These are phyloP conservation scores for Isatis lusitanica DNA, from an alignment of 441 rosid genomes.

Conservation along the genomic window DNA sequence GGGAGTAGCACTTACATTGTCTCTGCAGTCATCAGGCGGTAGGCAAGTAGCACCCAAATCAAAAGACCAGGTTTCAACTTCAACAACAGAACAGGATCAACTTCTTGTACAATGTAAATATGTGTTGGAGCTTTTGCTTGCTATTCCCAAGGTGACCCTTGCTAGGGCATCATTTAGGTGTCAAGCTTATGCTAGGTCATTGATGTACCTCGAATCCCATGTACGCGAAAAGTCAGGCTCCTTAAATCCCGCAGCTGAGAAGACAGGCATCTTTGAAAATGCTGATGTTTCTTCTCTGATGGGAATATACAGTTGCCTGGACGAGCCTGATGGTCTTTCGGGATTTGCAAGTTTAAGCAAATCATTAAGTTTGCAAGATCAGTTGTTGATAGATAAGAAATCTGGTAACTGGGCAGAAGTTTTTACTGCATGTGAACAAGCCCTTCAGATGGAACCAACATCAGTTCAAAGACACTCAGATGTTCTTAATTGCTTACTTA, in stretches of 20 bases:
- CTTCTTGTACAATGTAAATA: constrained; percentile 85
- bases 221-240: constrained; percentile 90
- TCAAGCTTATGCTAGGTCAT: constrained; percentile 96
- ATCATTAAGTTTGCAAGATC: constrained; percentile 86
- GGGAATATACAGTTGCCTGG: constrained; percentile 96
- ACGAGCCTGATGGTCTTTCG: constrained; percentile 95
- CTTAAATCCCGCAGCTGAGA: constrained; percentile 94
- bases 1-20: constrained; percentile 80
- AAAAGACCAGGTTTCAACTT: constrained; percentile 54
- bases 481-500: constrained; percentile 89
- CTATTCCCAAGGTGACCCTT: constrained; percentile 88
- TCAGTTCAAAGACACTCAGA: constrained; percentile 97
- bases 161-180: constrained; percentile 93
- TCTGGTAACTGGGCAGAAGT: constrained; percentile 99
- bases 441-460: constrained; percentile 95
- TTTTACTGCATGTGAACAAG: constrained; percentile 94
- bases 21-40: constrained; percentile 58
- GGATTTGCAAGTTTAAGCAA: constrained; percentile 92
- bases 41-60: constrained; percentile 68
- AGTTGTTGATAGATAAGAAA: constrained; percentile 83
- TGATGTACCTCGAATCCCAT: constrained; percentile 97
- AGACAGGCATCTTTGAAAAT: constrained; percentile 87
- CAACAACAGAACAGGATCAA: constrained; percentile 67
- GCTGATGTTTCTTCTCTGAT: constrained; percentile 90
- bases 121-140: constrained; percentile 85